A percentile compares a stretch with the other conserved stretches of the same genome.
These are phyloP conservation scores for Hymenoscyphus linearis DNA, from an alignment of 2,329 filamentous ascomycete genomes.

Conservation along the genomic window DNA sequence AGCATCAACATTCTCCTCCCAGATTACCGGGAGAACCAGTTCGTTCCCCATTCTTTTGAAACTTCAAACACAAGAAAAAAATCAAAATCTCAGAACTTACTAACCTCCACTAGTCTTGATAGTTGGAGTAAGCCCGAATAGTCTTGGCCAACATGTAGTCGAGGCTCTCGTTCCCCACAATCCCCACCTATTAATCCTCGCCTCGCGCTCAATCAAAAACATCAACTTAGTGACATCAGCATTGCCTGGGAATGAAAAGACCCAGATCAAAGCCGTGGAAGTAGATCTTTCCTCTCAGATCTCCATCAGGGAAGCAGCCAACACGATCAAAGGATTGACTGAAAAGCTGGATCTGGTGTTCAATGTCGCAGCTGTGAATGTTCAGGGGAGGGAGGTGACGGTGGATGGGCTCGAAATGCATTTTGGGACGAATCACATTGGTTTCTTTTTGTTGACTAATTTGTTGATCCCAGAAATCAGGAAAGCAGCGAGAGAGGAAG, in stretches of 20 bases:
- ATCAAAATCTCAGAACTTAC: neutral
- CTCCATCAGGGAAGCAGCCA: constrained; percentile 37
- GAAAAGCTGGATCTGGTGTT: constrained; percentile 36
- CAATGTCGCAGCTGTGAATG: constrained; percentile 38
- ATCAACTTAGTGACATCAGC: constrained; percentile 12
- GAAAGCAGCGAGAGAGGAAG: constrained; percentile 2
- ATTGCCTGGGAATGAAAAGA: constrained; percentile 1
- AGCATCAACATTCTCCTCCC: constrained; percentile 24
- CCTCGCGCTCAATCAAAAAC: constrained; percentile 17
- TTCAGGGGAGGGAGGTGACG: constrained; percentile 26
- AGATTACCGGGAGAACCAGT: constrained; percentile 32
- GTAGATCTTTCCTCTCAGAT: constrained; percentile 37
- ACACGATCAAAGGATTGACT: constrained; percentile 31
- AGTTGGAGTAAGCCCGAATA: constrained; percentile 13
- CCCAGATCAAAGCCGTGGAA: neutral
- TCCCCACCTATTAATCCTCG: constrained; percentile 17
- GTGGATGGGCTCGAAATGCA: constrained; percentile 35
- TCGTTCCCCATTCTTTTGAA: constrained; percentile 1
- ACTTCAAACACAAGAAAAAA: neutral
- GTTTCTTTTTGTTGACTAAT: constrained; percentile 28
- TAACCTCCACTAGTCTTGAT: constrained; percentile 12
- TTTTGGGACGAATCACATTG: constrained; percentile 27
- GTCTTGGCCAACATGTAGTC: constrained; percentile 15
- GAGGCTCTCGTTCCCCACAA: constrained; percentile 20
- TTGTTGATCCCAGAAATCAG: constrained; percentile 20